A percentile compares a stretch with the other conserved stretches of the same genome.
phyloP scores from a whole-genome alignment of 2,329 filamentous ascomycete genomes.

The Pseudopithomyces maydicus region DNA sequence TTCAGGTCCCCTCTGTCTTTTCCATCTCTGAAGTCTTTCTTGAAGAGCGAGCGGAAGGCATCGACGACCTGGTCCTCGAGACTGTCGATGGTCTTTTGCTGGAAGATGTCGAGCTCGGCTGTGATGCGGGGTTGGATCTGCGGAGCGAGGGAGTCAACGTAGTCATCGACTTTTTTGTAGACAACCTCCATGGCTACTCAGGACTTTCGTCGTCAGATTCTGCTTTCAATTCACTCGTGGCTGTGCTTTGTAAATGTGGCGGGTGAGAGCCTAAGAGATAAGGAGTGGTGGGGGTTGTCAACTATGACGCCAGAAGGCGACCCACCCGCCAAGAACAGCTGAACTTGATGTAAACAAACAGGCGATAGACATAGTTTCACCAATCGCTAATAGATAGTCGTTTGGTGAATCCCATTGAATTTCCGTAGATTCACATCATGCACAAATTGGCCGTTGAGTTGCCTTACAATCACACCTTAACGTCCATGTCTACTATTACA shows the following conservation, averaged over 20 bases:
- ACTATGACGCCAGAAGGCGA: neutral
- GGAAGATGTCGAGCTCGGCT: slow-evolving; percentile 34
- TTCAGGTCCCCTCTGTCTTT: slow-evolving; percentile 22
- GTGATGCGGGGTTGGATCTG: slow-evolving; percentile 40
- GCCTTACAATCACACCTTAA: neutral
- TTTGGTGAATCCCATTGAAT: no score
- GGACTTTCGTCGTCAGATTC: neutral
- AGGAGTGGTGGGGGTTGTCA: neutral
- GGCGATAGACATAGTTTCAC: neutral
- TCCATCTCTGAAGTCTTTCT: slow-evolving; percentile 25
- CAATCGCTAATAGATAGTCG: neutral
- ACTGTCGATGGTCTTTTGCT: slow-evolving; percentile 38
- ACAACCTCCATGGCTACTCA: slow-evolving; percentile 22
- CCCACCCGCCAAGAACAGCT: neutral
- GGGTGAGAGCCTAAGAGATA: neutral
- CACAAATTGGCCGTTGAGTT: no score
- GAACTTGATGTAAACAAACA: neutral
- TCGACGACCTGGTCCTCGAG: slow-evolving; percentile 35
- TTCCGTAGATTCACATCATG: no score
- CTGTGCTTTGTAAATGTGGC: slow-evolving; percentile 1
- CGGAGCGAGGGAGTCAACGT: slow-evolving; percentile 36
- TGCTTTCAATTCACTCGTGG: neutral
- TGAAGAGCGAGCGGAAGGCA: slow-evolving; percentile 35
- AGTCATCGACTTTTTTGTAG: slow-evolving; percentile 35
- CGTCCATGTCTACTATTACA: neutral